Conservation (phyloP, 129 eudicot genomes). For the Helichrysum umbraculigerum region DNA sequence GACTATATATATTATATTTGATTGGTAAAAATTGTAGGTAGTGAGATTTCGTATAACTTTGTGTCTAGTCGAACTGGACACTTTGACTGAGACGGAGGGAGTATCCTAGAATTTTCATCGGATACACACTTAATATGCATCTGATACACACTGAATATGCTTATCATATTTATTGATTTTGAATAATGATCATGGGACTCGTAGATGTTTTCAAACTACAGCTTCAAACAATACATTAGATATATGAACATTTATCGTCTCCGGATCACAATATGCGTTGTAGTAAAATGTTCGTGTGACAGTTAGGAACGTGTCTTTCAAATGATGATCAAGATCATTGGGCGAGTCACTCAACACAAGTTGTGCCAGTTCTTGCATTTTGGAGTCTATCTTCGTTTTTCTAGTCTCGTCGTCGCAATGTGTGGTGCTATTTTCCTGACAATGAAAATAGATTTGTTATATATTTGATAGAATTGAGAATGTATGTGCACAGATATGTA, state of each 20-base stretch:
- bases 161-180: neutral
- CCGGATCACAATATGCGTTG: constrained; percentile 44
- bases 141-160: neutral
- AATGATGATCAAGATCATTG: constrained; percentile 39
- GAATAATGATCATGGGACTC: neutral
- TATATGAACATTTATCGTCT: constrained; percentile 55
- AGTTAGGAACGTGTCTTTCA: constrained; percentile 54
- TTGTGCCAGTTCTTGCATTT: constrained; percentile 64
- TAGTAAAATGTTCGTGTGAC: constrained; percentile 70
- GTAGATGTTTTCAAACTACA: constrained; percentile 30
- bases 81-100: too few species aligned
- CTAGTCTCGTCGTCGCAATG: constrained; percentile 9
- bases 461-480: neutral
- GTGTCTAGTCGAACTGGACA: too few species aligned
- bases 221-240: constrained; percentile 65
- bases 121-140: neutral
- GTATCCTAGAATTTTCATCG: neutral
- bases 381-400: constrained; percentile 37
- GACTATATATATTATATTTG: too few species aligned
- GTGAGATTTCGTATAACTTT: too few species aligned
- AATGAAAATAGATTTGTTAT: neutral
- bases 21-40: too few species aligned
- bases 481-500: neutral
- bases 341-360: constrained; percentile 46
- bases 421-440: constrained; percentile 11